Base-by-base conservation (phyloP, 306 rosid species). In the Arachis hypogaea region DNA sequence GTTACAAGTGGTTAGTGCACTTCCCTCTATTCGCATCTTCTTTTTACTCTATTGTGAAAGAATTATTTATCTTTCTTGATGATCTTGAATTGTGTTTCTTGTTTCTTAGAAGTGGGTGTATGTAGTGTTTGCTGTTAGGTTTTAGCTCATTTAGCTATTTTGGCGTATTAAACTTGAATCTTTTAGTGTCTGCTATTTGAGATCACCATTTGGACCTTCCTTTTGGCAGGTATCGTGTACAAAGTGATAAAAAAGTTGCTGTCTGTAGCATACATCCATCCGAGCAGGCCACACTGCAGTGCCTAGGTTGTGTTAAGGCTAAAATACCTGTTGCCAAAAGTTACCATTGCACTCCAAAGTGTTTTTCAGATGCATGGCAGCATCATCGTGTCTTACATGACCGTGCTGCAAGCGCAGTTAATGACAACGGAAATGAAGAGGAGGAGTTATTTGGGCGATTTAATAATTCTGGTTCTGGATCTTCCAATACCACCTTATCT, bases 311-410 rank as follows among this genome's bases (percentile, higher is more conserved):
- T 82, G 80, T 95, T 22, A 92, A 95, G 86, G 93, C 89, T 66
- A 95, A 92, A 88, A 84, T 95, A 62, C 93, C 98, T 66, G 90
- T 87, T 76, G 68, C 93, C 51, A 95, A 92, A 82, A 95, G 99
- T 75, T 95, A 92, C 59, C 99, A 95, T 68, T 95, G 99, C 88
- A 78, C 97, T 7, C 86, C 99, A 14, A 95, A 95, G 86, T 95
- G 99, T 80, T 95, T 95, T 80, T 95, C 98, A 38, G 99, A 95
- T 74, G 96, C 99, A 51, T 95, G 99, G 99, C 99, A 95, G 82
- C 99, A 95, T 84, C 99, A 95, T 66, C 99, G 99, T 69, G 93
- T 88, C 67, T 83, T 95, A 68, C 99, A 95, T 85, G 99, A 95
- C 66, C 99, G 98, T 60, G 99, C 99, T 63, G 93, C 99, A 59